Conservation (phyloP, 73 alveolate species). For the Stentor roeselii region DNA sequence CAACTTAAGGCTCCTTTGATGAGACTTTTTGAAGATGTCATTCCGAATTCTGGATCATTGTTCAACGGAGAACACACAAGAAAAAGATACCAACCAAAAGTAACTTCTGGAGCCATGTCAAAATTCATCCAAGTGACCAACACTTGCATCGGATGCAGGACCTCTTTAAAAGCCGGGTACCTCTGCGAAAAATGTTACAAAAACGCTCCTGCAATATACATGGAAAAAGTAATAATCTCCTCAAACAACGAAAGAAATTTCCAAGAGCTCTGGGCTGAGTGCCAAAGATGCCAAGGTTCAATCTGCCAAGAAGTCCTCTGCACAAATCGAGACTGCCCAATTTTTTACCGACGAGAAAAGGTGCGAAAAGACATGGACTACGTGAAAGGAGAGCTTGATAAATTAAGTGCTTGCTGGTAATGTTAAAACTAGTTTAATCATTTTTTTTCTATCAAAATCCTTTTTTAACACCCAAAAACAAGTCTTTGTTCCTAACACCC, state of each 20-base stretch:
- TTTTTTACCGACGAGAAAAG: constrained; percentile 93
- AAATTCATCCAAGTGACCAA: constrained; percentile 74
- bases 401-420: not conserved
- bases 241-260: constrained; percentile 71
- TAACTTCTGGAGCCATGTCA: constrained; percentile 67
- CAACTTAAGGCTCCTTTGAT: constrained; percentile 95
- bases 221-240: constrained; percentile 77
- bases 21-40: constrained; percentile 90
- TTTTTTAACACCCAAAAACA: too few relatives aligned
- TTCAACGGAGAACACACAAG: constrained; percentile 96
- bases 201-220: constrained; percentile 65
- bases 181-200: constrained; percentile 85
- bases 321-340: constrained; percentile 97
- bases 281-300: constrained; percentile 99
- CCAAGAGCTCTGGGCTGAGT: constrained; percentile 95
- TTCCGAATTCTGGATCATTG: constrained; percentile 76
- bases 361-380: constrained; percentile 70
- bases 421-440: too few relatives aligned
- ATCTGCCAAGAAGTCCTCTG: constrained; percentile 83
- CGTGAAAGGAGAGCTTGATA: constrained; percentile 27
- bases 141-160: constrained; percentile 88
- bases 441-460: too few relatives aligned
- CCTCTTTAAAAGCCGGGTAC: constrained; percentile 62
- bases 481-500: too few relatives aligned
- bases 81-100: constrained; percentile 86